Conservation (phyloP, 2,329 filamentous ascomycete species). For the Simplicillium sp. region DNA sequence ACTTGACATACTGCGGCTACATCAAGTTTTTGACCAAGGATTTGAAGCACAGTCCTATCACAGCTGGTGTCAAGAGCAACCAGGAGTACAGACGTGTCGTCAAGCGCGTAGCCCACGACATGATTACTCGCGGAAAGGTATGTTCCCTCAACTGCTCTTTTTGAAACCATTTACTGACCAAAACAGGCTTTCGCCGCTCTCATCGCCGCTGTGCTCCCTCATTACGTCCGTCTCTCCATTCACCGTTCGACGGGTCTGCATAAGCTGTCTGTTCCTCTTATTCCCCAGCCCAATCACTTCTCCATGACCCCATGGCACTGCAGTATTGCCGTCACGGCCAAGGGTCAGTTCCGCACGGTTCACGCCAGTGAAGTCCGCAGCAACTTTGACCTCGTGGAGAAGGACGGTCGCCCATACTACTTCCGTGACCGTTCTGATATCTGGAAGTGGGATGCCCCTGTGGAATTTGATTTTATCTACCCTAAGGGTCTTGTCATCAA, state of each 20-base stretch:
- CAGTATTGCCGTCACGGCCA: slow-evolving; percentile 19
- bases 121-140: slow-evolving; percentile 1
- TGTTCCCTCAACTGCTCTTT: not conserved
- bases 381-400: slow-evolving; percentile 21
- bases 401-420: slow-evolving; percentile 21
- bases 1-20: slow-evolving; percentile 11
- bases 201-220: slow-evolving; percentile 7
- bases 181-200: not conserved
- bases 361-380: slow-evolving; percentile 11
- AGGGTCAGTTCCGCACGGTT: slow-evolving; percentile 15
- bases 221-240: slow-evolving; percentile 12
- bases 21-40: slow-evolving; percentile 9
- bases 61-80: not conserved
- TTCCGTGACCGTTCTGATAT: slow-evolving; percentile 24
- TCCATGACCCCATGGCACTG: slow-evolving; percentile 22
- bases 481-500: slow-evolving; percentile 7
- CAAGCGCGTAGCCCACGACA: slow-evolving; percentile 7
- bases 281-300: slow-evolving; percentile 13
- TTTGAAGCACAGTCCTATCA: no score
- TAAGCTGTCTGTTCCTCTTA: slow-evolving; percentile 11
- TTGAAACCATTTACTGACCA: not conserved
- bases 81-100: slow-evolving; percentile 8
- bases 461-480: slow-evolving; percentile 11
- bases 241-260: slow-evolving; percentile 5
- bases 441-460: slow-evolving; percentile 11